A percentile compares a stretch with the other conserved stretches of the same genome.
Conservation (phyloP, 371 early-diverging fungal species). For the Dinochytrium kinnereticum region DNA sequence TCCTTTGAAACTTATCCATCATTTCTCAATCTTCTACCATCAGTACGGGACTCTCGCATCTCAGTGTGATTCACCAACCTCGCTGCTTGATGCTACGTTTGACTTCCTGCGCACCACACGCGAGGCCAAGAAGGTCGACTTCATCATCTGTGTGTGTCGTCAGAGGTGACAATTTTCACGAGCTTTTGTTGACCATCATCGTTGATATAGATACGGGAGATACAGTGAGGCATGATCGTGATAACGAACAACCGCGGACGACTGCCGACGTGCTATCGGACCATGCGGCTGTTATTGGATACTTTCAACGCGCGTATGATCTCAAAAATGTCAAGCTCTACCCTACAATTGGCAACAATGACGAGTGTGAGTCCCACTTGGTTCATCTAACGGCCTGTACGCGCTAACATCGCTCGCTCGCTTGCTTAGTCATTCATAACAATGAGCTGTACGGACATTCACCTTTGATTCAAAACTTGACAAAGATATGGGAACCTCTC, state of each 20-base stretch:
- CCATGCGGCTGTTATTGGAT: slow-evolving; percentile 52
- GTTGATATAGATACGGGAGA: slow-evolving; percentile 67
- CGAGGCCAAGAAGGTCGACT: slow-evolving; percentile 60
- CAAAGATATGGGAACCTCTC: slow-evolving; percentile 57
- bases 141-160: slow-evolving; percentile 61
- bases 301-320: slow-evolving; percentile 36
- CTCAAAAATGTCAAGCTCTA: slow-evolving; percentile 33
- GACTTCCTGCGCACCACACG: slow-evolving; percentile 64
- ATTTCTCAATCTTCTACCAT: no score
- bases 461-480: slow-evolving; percentile 56
- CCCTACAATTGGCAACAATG: slow-evolving; percentile 78
- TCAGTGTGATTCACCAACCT: slow-evolving; percentile 72
- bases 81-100: slow-evolving; percentile 70
- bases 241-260: slow-evolving; percentile 65
- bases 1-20: no score
- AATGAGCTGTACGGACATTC: slow-evolving; percentile 58
- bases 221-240: slow-evolving; percentile 72
- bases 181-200: neutral
- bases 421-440: slow-evolving; percentile 75
- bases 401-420: no score
- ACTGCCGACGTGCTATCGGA: slow-evolving; percentile 61
- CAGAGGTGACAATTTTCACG: neutral
- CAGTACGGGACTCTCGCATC: slow-evolving; percentile 69
- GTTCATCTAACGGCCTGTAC: no score
- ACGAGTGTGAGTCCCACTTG: slow-evolving; percentile 50